A percentile compares a stretch with the other conserved stretches of the same genome.
These are phyloP conservation scores for Suillus discolor DNA, from an alignment of 768 basidiomycete genomes.

Conservation along the genomic window DNA sequence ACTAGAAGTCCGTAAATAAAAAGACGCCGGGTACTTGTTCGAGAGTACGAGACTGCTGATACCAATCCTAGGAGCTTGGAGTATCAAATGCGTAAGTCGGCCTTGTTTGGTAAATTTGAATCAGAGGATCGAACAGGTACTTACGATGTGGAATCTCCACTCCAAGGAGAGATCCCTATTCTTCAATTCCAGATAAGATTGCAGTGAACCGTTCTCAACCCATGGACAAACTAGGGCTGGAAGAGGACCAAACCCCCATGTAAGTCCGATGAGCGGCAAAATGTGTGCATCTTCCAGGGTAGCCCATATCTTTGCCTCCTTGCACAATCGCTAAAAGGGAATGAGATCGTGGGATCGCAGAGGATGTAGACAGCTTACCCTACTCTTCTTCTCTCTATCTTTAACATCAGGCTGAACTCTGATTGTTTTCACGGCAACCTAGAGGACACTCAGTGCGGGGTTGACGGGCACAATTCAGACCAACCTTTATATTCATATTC, in stretches of 20 bases:
- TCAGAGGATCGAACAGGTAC: constrained; percentile 10
- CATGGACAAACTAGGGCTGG: constrained; percentile 45
- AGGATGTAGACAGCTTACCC: background rate
- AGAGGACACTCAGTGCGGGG: background rate
- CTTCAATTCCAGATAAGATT: constrained; percentile 38
- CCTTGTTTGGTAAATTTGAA: background rate
- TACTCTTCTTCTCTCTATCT: constrained; percentile 3
- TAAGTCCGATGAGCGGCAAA: constrained; percentile 37
- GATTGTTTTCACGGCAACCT: constrained; percentile 13
- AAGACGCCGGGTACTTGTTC: background rate
- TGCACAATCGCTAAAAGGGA: constrained; percentile 24
- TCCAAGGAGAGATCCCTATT: constrained; percentile 38
- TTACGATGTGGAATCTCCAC: constrained; percentile 39
- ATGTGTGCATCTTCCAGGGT: constrained; percentile 41
- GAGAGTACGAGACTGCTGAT: constrained; percentile 34
- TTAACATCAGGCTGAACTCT: background rate
- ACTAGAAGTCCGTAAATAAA: background rate
- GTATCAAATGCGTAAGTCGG: background rate
- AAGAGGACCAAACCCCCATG: constrained; percentile 39
- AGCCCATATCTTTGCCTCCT: constrained; percentile 42
- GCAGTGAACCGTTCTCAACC: constrained; percentile 42
- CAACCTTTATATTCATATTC: background rate
- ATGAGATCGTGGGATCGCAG: background rate
- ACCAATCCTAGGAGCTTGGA: constrained; percentile 41
- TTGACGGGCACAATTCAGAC: background rate